phyloP scores from a whole-genome alignment of 345 rosid species.

The Boechera divaricarpa region DNA sequence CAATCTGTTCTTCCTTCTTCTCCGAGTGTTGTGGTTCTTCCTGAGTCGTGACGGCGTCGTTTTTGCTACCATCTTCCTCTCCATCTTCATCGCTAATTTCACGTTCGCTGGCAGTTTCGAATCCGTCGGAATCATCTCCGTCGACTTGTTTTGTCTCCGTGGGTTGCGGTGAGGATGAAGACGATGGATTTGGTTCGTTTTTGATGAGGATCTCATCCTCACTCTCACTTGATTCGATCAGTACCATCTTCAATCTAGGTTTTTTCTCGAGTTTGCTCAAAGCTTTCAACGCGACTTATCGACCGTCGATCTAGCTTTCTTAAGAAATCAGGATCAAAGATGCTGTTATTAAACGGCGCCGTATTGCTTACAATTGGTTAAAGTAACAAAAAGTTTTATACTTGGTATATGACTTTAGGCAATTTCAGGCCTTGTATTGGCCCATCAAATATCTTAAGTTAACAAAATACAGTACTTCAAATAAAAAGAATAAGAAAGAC shows the following conservation, averaged over 20 bases:
- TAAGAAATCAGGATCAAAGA: background rate
- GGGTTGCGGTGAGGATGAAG: constrained; percentile 26
- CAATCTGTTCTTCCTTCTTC: constrained; percentile 31
- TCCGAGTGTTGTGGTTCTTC: constrained; percentile 32
- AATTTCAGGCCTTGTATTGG: constrained; percentile 2
- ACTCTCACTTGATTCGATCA: constrained; percentile 50
- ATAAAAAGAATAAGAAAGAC: no score
- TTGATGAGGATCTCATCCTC: constrained; percentile 34
- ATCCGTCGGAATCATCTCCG: constrained; percentile 76
- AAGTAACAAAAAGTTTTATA: background rate
- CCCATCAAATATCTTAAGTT: background rate
- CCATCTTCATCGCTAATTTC: constrained; percentile 60
- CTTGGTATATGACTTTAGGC: background rate
- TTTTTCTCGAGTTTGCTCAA: constrained; percentile 12
- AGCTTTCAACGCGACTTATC: constrained; percentile 6
- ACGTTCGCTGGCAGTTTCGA: constrained; percentile 91
- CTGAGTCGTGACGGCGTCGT: constrained; percentile 19
- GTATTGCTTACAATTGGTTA: background rate
- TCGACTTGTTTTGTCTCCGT: constrained; percentile 40
- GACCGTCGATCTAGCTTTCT: constrained; percentile 31
- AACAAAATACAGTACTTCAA: no score
- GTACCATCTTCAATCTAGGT: constrained; percentile 53
- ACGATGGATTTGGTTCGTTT: constrained; percentile 16
- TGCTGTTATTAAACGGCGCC: background rate
- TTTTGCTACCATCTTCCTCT: constrained; percentile 2